phyloP scores from a whole-genome alignment of 2,329 filamentous ascomycete genomes.

The Ascochyta fabae region DNA sequence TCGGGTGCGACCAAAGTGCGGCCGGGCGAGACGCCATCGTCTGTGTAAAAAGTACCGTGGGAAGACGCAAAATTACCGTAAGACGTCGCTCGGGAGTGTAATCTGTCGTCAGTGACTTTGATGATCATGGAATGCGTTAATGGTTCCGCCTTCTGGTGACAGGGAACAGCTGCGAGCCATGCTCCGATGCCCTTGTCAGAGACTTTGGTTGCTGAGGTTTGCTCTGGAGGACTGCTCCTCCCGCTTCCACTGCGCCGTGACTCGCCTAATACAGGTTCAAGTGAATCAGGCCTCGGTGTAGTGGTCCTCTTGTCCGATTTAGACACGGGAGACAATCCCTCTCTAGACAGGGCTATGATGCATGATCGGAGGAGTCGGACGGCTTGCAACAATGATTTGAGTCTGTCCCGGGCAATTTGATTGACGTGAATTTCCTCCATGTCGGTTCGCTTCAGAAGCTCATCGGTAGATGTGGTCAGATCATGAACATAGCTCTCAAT shows the following conservation, averaged over 20 bases:
- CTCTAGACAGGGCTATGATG: slow-evolving; percentile 28
- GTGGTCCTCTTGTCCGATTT: slow-evolving; percentile 22
- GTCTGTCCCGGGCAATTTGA: slow-evolving; percentile 32
- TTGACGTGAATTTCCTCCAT: slow-evolving; percentile 35
- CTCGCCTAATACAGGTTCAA: slow-evolving; percentile 32
- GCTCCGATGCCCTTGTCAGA: slow-evolving; percentile 33
- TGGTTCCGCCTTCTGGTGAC: slow-evolving; percentile 26
- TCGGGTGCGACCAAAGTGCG: slow-evolving; percentile 28
- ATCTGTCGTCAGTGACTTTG: slow-evolving; percentile 15
- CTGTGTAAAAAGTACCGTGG: slow-evolving; percentile 39
- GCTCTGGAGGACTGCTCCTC: slow-evolving; percentile 20
- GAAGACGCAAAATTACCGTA: slow-evolving; percentile 25
- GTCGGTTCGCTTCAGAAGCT: slow-evolving; percentile 34
- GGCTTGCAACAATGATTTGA: slow-evolving; percentile 32
- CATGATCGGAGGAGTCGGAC: slow-evolving; percentile 33
- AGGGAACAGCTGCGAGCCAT: slow-evolving; percentile 40
- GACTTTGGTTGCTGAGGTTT: slow-evolving; percentile 12
- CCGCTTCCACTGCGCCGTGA: slow-evolving; percentile 27
- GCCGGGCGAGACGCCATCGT: slow-evolving; percentile 32
- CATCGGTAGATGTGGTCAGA: slow-evolving; percentile 26
- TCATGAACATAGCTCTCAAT: slow-evolving; percentile 25
- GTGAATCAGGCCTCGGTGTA: slow-evolving; percentile 31
- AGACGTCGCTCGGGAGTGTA: slow-evolving; percentile 20
- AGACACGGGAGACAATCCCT: slow-evolving; percentile 13
- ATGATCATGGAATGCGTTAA: slow-evolving; percentile 27